phyloP scores from a whole-genome alignment of 176 grass and related monocot species.

The Aegilops tauschii region DNA sequence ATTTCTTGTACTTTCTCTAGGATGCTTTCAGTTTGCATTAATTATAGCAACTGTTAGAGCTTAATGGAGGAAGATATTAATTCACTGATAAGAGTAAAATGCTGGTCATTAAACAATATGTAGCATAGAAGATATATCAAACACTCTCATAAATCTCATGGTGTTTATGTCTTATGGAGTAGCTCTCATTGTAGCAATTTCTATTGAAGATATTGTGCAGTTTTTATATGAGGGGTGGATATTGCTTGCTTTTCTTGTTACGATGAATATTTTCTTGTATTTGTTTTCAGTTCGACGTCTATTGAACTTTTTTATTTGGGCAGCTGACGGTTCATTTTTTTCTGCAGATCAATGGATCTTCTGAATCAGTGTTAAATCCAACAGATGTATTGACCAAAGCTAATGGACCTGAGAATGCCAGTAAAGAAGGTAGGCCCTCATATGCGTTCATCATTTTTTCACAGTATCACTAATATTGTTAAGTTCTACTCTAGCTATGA shows the following conservation, averaged over 20 bases:
- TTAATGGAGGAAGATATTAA: background rate
- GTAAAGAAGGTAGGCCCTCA: slow-evolving; percentile 47
- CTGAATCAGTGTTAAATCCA: slow-evolving; percentile 35
- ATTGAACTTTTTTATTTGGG: slow-evolving; percentile 10
- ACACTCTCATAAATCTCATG: background rate
- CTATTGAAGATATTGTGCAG: background rate
- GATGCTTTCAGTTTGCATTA: slow-evolving; percentile 18
- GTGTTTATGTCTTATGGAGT: background rate
- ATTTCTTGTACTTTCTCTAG: background rate
- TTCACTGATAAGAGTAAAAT: slow-evolving; percentile 3
- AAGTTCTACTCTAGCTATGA: background rate
- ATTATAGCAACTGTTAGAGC: background rate
- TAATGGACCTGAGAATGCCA: slow-evolving; percentile 26
- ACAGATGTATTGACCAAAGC: slow-evolving; percentile 60
- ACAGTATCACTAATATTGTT: background rate
- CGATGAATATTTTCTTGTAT: slow-evolving; percentile 4
- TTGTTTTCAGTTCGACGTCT: background rate
- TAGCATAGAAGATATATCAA: background rate
- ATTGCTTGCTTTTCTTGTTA: background rate
- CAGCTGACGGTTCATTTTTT: background rate
- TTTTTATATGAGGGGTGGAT: background rate
- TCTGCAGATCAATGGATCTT: slow-evolving; percentile 40
- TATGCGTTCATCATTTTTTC: background rate
- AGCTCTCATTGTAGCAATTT: background rate
- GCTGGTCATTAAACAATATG: background rate